Evolutionary conservation across 495 filamentous ascomycete species (phyloP).

Genomic region (Penicillium flavigenum): DNA sequence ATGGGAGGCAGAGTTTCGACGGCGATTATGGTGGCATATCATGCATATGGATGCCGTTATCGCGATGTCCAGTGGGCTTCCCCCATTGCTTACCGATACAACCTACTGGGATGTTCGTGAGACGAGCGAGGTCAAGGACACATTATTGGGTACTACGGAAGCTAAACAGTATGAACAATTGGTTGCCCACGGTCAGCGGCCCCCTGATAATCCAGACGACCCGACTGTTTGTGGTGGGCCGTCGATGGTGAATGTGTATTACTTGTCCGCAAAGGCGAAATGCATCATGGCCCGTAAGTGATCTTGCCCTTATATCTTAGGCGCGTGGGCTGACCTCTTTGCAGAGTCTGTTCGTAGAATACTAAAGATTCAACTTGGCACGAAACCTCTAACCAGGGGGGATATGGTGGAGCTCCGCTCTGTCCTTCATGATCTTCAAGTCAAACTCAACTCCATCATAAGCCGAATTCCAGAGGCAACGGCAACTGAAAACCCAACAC

Average conservation of each 20-base stretch:
- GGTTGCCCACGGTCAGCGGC: constrained; percentile 31
- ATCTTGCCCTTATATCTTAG: not conserved
- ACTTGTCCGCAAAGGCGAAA: constrained; percentile 46
- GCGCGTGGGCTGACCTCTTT: constrained; percentile 10
- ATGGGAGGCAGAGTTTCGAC: constrained; percentile 66
- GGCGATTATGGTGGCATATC: constrained; percentile 74
- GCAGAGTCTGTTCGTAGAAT: constrained; percentile 46
- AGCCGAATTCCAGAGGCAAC: constrained; percentile 39
- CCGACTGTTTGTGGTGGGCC: constrained; percentile 45
- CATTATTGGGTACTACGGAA: constrained; percentile 42
- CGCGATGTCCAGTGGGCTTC: constrained; percentile 49
- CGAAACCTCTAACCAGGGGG: constrained; percentile 40
- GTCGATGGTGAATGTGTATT: constrained; percentile 52
- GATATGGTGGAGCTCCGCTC: constrained; percentile 49
- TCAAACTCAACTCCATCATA: constrained; percentile 44
- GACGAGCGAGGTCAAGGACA: constrained; percentile 48
- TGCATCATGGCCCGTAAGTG: constrained; percentile 49
- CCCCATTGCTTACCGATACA: constrained; percentile 45
- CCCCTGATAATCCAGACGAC: constrained; percentile 46
- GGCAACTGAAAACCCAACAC: constrained; percentile 6
- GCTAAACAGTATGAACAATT: constrained; percentile 31
- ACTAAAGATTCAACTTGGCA: constrained; percentile 47
- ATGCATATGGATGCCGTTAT: constrained; percentile 61
- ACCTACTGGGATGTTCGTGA: constrained; percentile 50
- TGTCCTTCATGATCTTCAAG: constrained; percentile 48